Conservation (phyloP, 805 yeast species). For the Yamadazyma tumulicola region DNA sequence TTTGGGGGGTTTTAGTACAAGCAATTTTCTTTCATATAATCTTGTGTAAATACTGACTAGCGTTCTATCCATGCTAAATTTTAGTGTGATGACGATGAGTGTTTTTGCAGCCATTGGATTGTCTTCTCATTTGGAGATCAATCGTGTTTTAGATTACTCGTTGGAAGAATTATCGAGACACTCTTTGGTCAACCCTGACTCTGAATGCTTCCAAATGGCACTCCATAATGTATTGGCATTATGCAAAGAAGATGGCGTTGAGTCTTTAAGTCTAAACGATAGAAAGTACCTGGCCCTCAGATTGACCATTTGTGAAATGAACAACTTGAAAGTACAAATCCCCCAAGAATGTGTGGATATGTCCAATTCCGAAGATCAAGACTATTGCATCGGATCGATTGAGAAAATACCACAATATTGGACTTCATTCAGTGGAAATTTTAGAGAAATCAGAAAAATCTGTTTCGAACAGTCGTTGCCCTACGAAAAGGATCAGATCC, state of each 20-base stretch:
- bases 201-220: conserved; percentile 39
- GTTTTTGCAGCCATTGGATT: too few species aligned
- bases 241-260: conserved; percentile 42
- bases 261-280: conserved; percentile 26
- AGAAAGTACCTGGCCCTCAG: conserved; percentile 42
- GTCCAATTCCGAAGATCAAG: conserved; percentile 13
- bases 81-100: too few species aligned
- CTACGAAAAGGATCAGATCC: conserved; percentile 48
- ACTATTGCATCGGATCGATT: conserved; percentile 38
- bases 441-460: conserved; percentile 47
- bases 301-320: conserved; percentile 54
- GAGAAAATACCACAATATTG: conserved; percentile 58
- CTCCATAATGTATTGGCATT: conserved; percentile 34
- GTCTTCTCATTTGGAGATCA: too few species aligned
- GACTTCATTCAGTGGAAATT: conserved; percentile 71
- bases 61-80: too few species aligned
- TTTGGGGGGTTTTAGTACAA: too few species aligned
- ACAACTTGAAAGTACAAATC: conserved; percentile 39
- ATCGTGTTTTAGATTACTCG: conserved; percentile 2
- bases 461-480: conserved; percentile 54
- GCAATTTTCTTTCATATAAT: too few species aligned
- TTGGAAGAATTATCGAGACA: conserved; percentile 5
- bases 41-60: too few species aligned
- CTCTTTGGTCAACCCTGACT: conserved; percentile 5
- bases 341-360: conserved; percentile 25